These are phyloP conservation scores for Colletotrichum sp. DNA, from an alignment of 2,329 filamentous ascomycete species.

Conservation along the genomic window DNA sequence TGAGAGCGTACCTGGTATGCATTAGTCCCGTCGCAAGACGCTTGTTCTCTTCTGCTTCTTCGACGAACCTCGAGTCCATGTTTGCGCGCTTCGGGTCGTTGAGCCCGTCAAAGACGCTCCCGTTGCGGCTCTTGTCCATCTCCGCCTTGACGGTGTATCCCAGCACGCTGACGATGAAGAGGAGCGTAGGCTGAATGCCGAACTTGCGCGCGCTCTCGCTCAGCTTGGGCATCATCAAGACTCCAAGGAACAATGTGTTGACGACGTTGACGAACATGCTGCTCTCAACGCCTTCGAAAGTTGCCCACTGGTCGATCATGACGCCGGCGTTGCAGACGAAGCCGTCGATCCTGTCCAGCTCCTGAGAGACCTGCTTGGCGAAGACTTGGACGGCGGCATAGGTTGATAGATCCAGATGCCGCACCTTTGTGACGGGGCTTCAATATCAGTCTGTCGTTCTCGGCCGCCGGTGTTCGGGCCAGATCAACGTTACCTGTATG, in stretches of 20 bases:
- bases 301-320: conserved; percentile 33
- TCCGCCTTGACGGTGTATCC: conserved; percentile 14
- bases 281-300: conserved; percentile 51
- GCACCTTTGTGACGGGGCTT: conserved; percentile 5
- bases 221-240: conserved; percentile 27
- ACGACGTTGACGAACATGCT: conserved; percentile 43
- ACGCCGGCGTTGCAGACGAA: conserved; percentile 41
- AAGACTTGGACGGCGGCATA: conserved; percentile 43
- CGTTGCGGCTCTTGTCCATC: conserved; percentile 23
- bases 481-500: not conserved
- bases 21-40: not conserved
- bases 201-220: conserved; percentile 27
- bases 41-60: not conserved
- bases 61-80: conserved; percentile 1
- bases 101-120: conserved; percentile 32
- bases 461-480: not conserved
- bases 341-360: conserved; percentile 40
- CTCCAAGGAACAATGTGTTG: conserved; percentile 25
- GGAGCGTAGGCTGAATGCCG: conserved; percentile 30
- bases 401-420: conserved; percentile 39
- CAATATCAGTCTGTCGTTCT: not conserved
- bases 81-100: conserved; percentile 26
- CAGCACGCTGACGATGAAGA: conserved; percentile 23
- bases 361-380: conserved; percentile 28
- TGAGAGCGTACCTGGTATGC: conserved; percentile 27